Percentiles rank a stretch among this genome's conserved stretches.
phyloP scores from a whole-genome alignment of 2,329 filamentous ascomycete species.

The Penicillium olsonii region DNA sequence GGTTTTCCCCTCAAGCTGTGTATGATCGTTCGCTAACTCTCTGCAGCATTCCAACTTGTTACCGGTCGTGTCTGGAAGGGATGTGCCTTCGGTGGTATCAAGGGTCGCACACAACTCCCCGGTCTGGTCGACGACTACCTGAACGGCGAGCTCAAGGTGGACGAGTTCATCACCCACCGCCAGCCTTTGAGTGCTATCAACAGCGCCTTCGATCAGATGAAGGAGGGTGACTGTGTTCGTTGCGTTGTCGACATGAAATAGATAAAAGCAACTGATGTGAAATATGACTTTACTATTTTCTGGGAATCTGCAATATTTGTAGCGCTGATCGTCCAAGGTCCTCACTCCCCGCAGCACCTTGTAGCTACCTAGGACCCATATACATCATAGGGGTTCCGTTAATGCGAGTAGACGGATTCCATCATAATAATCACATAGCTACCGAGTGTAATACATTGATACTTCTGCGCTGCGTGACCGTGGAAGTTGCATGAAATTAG shows the following conservation, averaged over 20 bases:
- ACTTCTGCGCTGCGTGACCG: no score
- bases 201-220: constrained; percentile 88
- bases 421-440: no score
- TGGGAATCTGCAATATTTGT: constrained; percentile 8
- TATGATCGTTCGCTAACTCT: constrained; percentile 7
- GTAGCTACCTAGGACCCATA: constrained; percentile 1
- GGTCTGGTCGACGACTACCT: constrained; percentile 88
- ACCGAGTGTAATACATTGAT: no score
- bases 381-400: no score
- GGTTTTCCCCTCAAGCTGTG: constrained; percentile 45
- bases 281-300: constrained; percentile 24
- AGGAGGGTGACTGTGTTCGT: constrained; percentile 93
- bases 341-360: constrained; percentile 20
- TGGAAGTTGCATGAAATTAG: no score
- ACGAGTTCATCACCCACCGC: constrained; percentile 98
- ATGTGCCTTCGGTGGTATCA: constrained; percentile 97
- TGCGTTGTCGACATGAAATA: constrained; percentile 74
- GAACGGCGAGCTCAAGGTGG: constrained; percentile 87
- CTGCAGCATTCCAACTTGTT: constrained; percentile 90
- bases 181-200: constrained; percentile 83
- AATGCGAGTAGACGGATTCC: no score
- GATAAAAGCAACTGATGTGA: constrained; percentile 21
- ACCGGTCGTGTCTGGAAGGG: constrained; percentile 98
- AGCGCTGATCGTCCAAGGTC: constrained; percentile 20
- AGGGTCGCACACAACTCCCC: constrained; percentile 89